Conservation (phyloP, 2,329 filamentous ascomycete genomes). For the Colletotrichum costaricense region DNA sequence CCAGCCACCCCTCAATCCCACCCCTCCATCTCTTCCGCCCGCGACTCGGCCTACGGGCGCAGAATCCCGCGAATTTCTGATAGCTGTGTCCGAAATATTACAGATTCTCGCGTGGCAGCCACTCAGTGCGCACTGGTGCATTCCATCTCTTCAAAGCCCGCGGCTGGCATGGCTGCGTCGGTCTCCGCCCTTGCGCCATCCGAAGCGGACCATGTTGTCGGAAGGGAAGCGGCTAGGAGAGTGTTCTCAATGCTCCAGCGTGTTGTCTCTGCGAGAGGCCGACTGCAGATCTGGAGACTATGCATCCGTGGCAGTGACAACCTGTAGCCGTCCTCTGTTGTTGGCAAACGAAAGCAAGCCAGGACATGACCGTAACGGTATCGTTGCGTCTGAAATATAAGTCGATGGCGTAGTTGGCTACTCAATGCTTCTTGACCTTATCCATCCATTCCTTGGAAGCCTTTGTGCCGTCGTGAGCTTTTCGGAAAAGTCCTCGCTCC, state of each 20-base stretch:
- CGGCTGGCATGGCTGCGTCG: background rate
- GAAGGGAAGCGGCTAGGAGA: background rate
- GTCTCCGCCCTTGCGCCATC: background rate
- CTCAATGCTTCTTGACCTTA: conserved; percentile 55
- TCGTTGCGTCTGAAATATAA: background rate
- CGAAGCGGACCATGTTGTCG: background rate
- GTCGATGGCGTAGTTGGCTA: conserved; percentile 8
- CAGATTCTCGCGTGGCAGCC: background rate
- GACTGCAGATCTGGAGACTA: background rate
- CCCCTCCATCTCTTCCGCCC: background rate
- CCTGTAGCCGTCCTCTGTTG: background rate
- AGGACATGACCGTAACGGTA: background rate
- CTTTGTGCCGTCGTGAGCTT: conserved; percentile 80
- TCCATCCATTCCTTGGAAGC: conserved; percentile 78
- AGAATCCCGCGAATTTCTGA: background rate
- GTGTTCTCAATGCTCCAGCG: background rate
- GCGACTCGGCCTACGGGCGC: background rate
- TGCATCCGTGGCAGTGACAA: background rate
- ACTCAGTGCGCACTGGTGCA: too few relatives aligned
- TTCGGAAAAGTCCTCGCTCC: conserved; percentile 81
- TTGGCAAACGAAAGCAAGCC: background rate
- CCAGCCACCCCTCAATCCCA: background rate
- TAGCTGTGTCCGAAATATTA: too few relatives aligned
- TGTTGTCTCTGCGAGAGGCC: background rate
- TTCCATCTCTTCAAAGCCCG: background rate